Evolutionary conservation across 139 green algal genomes (phyloP), one percentile per base, ranked within the genome.

Genomic region (Volvox reticuliferus): DNA sequence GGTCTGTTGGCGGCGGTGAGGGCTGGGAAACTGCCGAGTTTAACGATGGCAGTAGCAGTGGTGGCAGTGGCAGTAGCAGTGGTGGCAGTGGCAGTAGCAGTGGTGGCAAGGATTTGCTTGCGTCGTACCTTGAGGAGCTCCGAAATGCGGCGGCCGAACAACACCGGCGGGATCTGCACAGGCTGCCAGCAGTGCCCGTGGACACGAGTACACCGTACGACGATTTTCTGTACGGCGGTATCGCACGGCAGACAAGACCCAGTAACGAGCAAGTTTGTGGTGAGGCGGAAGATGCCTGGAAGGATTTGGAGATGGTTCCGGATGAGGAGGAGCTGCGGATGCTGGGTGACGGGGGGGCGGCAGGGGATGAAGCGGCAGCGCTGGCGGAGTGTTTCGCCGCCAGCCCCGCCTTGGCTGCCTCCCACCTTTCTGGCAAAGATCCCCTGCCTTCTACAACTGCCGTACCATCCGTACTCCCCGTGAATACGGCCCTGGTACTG

Each of bases 301-400:
- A 0, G n/a, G 61, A 87, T 1, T n/a, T 87, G 81, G 81, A 87
- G 61, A 62, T 87, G n/a, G n/a, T 33, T 16, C 17, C 55, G 30
- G 61, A 76, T 36, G 80, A 50, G 28, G 81, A 87, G 61, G 81
- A 87, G 81, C 61, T 76, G 12, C n/a, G 61, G 61, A 76, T 76
- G 81, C 81, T 87, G n/a, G 24, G 36, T 24, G 79, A n/a, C 17
- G 79, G 37, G 37, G 30, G 19, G 16, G 18, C 2, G 14, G 33
- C 61, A n/a, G 76, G 17, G 32, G 32, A 19, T 21, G 76, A 18
- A 44, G 76, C 32, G 33, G 32, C 32, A 26, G 76, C 76, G 3
- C 3, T 14, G 30, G 76, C 76, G 14, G 32, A 1, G 30, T 35
- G 32, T 13, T 33, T 6, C 12, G 32, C 12, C 78, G 0, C 12